Evolutionary conservation across 352 stramenopile species (phyloP).

Genomic region (Globisporangium barbulae): DNA sequence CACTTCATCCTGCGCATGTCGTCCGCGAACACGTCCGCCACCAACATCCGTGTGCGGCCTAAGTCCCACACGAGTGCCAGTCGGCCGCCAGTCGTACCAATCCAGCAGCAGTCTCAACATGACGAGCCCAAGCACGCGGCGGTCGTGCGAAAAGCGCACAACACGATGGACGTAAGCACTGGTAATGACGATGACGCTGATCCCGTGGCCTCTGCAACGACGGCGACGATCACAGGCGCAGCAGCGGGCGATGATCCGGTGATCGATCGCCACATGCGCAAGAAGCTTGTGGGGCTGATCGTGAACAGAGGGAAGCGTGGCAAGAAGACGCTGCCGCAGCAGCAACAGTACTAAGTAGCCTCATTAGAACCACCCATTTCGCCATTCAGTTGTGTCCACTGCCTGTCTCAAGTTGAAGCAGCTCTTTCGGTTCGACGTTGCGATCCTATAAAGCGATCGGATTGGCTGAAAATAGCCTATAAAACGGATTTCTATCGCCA

Average conservation of each 20-base stretch:
- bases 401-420: not conserved
- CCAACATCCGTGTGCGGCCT: constrained; percentile 74
- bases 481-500: not conserved
- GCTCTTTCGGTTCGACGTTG: not conserved
- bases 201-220: not conserved
- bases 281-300: constrained; percentile 80
- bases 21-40: constrained; percentile 52
- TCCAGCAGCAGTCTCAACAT: not conserved
- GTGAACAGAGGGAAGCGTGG: constrained; percentile 73
- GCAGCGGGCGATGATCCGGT: constrained; percentile 51
- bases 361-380: not conserved
- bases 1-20: constrained; percentile 85
- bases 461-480: constrained; percentile 9
- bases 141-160: constrained; percentile 16
- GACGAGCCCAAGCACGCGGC: constrained; percentile 25
- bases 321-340: constrained; percentile 43
- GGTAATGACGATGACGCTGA: constrained; percentile 24
- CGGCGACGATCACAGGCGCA: constrained; percentile 4
- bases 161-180: constrained; percentile 16
- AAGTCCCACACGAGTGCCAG: constrained; percentile 43
- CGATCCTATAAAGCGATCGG: not conserved
- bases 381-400: too few relatives aligned
- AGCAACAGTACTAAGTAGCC: constrained; percentile 16
- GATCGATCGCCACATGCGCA: constrained; percentile 76
- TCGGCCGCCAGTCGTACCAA: constrained; percentile 21